Evolutionary conservation across 768 basidiomycete species (phyloP), one percentile per base, ranked within the genome.

Genomic region (Kwoniella sp.): DNA sequence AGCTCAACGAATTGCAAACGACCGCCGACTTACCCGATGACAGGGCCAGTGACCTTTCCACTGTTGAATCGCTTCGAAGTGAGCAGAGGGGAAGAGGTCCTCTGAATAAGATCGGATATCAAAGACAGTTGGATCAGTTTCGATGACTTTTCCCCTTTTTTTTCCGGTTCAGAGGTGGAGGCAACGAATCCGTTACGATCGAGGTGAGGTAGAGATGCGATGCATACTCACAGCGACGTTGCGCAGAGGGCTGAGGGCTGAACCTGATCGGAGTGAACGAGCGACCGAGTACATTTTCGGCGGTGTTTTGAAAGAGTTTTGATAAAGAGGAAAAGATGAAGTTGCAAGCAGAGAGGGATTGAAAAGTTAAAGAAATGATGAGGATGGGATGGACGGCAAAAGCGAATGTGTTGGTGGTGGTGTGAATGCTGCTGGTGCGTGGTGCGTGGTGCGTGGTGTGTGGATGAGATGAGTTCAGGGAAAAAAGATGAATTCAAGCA

Each of bases 31-130:
- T 45, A 72, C 73, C 70, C 76, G 51, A 77, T 70, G 59, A 70
- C 69, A 37, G 74, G 76, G 28, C 77, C 93, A 69, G 85, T 87
- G 82, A 95, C 90, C 86, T 95, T 96, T 72, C 90, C 87, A 85
- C 93, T 93, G 91, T 94, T 93, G 84, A 89, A 92, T 82, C 93
- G 88, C 74, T 90, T 90, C 81, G 70, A 68, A 28, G 66, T 67
- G 38, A 92, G 72, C 29, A 68, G 59, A 23, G 75, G 72, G 25
- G 75, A 69, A 15, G 73, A 57, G 30, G 73, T 73, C 59, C 76
- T 66, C 61, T 65, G 55, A 23, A 17, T 17, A 45, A 20, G 41
- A 7, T n/a, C n/a, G n/a, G n/a, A n/a, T n/a, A n/a, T n/a, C 28
- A 59, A 34, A n/a, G 31, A 23, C 47, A 34, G 13, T 20, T 11